Evolutionary conservation across 1,284 basidiomycete genomes (phyloP), one percentile per base, ranked within the genome.

Genomic region (Rhodotorula sp.): DNA sequence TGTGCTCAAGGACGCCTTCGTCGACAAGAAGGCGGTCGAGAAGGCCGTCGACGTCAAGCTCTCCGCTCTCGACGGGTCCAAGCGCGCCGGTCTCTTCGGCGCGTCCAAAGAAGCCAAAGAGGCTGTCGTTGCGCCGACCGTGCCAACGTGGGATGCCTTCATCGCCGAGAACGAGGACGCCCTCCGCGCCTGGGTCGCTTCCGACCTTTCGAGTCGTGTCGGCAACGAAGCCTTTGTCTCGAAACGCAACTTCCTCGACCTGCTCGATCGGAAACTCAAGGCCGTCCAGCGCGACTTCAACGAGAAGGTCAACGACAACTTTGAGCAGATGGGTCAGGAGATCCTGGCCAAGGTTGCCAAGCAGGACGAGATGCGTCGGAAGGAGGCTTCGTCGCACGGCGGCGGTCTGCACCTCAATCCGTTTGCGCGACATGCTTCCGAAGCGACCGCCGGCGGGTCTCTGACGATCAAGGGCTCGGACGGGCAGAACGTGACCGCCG

Each of bases 1-100:
- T 14, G 81, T 83, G 65, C 80, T 85, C 70, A 81, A 82, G 70
- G 81, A 81, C 65, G 81, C 84, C 20, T 81, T 85, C 69, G 80
- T 81, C 26, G 80, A 79, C 31, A 75, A 78, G 56, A 58, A 58
- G n/a, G 52, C 58, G 2, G 61, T 70, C 39, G 80, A 78, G 51
- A 56, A 58, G 21, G 52, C 61, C 18, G 54, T 70, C 34, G 80
- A 81, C 20, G 46, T 63, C 2, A 67, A 79, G 63, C 77, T 82
- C 43, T 67, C 52, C 6, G 57, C 67, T 16, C 5, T 72, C 26
- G 74, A 80, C 29, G 71, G 78, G 59, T 76, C 77, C 63, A 74
- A 76, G 60, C 63, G 63, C 21, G 64, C 56, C 43, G 65, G 69
- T 5, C 57, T 71, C 16, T 68, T 68, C 18, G 74, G 76, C 23